Conservation (phyloP, 2,329 filamentous ascomycete genomes). For the Chrysoporthe deuterocubensis region DNA sequence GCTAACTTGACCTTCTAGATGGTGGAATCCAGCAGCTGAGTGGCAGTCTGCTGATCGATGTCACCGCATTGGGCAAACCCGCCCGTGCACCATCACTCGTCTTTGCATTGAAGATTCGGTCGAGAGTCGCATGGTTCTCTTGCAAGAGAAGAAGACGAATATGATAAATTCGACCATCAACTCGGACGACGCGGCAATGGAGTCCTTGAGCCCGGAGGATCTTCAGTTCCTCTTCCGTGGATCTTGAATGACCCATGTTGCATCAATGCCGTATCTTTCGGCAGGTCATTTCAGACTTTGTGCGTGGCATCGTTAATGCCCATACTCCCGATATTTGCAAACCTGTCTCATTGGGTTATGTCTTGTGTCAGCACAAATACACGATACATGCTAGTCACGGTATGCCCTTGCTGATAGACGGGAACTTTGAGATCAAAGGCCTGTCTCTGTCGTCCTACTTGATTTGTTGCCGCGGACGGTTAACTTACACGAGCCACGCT, state of each 20-base stretch:
- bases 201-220: conserved; percentile 87
- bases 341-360: not conserved
- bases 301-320: not conserved
- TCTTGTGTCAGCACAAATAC: not conserved
- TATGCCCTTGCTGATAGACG: not conserved
- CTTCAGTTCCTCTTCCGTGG: conserved; percentile 97
- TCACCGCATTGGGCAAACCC: conserved; percentile 93
- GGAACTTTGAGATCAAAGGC: not conserved
- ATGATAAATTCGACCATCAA: conserved; percentile 99
- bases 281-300: not conserved
- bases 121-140: conserved; percentile 89
- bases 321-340: not conserved
- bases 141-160: conserved; percentile 98
- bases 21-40: conserved; percentile 99
- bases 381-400: not conserved
- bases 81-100: conserved; percentile 91
- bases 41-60: conserved; percentile 96
- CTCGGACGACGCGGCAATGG: conserved; percentile 86
- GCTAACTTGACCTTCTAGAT: conserved; percentile 53
- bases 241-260: conserved; percentile 35
- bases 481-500: not conserved
- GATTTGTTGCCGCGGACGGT: not conserved
- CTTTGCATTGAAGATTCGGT: conserved; percentile 97
- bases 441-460: not conserved
- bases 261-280: not conserved